Evolutionary conservation across 768 basidiomycete genomes (phyloP).

Genomic region (Pulveroboletus sp.): DNA sequence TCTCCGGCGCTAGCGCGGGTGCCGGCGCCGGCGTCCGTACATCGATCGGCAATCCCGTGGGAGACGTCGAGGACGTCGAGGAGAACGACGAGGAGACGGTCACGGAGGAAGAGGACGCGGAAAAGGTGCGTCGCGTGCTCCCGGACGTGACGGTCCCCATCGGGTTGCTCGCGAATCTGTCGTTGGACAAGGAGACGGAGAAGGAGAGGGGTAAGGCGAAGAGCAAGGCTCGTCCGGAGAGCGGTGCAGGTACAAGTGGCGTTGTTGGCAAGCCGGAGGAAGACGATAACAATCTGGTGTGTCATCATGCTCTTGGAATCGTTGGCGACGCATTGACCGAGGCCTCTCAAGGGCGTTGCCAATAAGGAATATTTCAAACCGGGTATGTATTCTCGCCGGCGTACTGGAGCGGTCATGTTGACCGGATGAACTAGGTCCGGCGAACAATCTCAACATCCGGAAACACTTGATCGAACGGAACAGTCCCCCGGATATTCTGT

Average conservation of each 20-base stretch:
- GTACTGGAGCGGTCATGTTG: neutral
- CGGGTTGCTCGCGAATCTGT: constrained; percentile 69
- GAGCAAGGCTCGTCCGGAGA: constrained; percentile 33
- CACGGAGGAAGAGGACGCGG: constrained; percentile 38
- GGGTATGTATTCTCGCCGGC: constrained; percentile 36
- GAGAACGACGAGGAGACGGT: constrained; percentile 30
- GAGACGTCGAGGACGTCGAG: constrained; percentile 40
- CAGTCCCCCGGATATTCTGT: constrained; percentile 75
- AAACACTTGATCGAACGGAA: constrained; percentile 72
- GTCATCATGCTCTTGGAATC: constrained; percentile 5
- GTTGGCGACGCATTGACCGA: constrained; percentile 9
- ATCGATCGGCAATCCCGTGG: constrained; percentile 1
- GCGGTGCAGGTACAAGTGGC: constrained; percentile 7
- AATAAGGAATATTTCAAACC: constrained; percentile 79
- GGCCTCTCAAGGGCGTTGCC: constrained; percentile 59
- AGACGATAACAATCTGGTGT: constrained; percentile 63
- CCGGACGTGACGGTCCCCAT: constrained; percentile 74
- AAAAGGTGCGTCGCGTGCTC: constrained; percentile 46
- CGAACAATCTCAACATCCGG: constrained; percentile 65
- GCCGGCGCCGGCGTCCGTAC: neutral
- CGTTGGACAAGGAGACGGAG: constrained; percentile 52
- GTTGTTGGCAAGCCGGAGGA: constrained; percentile 34
- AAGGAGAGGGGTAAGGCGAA: constrained; percentile 38
- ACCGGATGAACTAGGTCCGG: constrained; percentile 47
- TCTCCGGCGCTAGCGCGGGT: neutral